Conservation (phyloP, 2,329 filamentous ascomycete genomes). For the Zasmidium citrigriseum region DNA sequence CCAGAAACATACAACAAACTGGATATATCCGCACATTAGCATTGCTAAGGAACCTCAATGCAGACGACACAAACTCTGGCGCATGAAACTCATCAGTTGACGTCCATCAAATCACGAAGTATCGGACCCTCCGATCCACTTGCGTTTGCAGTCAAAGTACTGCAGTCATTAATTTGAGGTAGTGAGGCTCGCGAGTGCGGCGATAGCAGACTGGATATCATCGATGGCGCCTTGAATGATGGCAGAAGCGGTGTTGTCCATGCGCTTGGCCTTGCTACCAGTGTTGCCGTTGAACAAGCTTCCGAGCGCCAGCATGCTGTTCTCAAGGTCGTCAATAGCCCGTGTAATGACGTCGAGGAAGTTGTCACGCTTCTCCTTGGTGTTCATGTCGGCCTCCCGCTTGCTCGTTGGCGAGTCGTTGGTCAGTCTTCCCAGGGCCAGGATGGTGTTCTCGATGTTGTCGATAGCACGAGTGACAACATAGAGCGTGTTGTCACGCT, state of each 20-base stretch:
- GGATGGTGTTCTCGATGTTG: not conserved
- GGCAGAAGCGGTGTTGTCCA: not conserved
- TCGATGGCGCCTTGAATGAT: not conserved
- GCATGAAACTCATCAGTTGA: no score
- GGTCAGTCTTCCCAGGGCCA: not conserved
- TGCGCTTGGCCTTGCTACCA: not conserved
- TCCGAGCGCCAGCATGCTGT: not conserved
- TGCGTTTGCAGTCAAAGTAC: not conserved
- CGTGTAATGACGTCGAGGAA: not conserved
- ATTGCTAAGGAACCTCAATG: no score
- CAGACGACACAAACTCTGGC: no score
- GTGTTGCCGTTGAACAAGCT: not conserved
- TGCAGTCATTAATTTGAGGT: not conserved
- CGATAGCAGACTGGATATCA: not conserved
- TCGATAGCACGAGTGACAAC: not conserved
- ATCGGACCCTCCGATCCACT: not conserved
- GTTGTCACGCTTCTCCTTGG: no score
- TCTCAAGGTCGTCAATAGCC: not conserved
- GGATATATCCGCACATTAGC: no score
- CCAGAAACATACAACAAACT: no score
- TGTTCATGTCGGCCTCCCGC: not conserved
- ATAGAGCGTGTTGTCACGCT: not conserved
- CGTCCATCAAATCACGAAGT: no score
- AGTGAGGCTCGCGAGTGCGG: not conserved
- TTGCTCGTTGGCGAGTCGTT: not conserved